Conservation (phyloP, 371 early-diverging fungal genomes). For the Sporodiniella umbellata region DNA sequence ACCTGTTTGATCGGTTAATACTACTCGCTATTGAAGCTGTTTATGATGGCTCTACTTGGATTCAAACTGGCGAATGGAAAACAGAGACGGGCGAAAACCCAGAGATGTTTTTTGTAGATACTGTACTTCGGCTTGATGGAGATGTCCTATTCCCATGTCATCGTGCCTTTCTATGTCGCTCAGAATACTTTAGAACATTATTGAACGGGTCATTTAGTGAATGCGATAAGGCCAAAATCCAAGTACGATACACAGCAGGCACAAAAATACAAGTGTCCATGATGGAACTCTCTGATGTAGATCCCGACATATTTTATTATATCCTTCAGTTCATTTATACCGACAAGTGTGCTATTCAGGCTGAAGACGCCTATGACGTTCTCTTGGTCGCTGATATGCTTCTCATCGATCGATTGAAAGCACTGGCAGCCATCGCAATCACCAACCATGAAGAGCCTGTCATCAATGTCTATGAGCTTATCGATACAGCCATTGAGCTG, state of each 20-base stretch:
- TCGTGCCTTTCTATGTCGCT: conserved; percentile 29
- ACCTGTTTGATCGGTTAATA: conserved; percentile 20
- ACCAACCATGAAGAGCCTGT: conserved; percentile 23
- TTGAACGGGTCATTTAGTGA: conserved; percentile 31
- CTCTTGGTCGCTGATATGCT: conserved; percentile 30
- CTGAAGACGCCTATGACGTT: conserved; percentile 31
- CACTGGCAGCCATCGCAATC: conserved; percentile 30
- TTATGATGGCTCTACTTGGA: not conserved
- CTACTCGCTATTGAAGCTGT: conserved; percentile 3
- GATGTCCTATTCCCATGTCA: conserved; percentile 28
- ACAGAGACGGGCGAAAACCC: not conserved
- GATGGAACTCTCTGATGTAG: conserved; percentile 20
- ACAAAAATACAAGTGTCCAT: too few relatives aligned
- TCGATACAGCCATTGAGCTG: conserved; percentile 21
- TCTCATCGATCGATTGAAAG: conserved; percentile 29
- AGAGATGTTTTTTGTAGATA: conserved; percentile 24
- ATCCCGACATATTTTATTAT: conserved; percentile 24
- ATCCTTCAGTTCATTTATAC: conserved; percentile 39
- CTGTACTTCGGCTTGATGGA: conserved; percentile 26
- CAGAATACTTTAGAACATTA: conserved; percentile 35
- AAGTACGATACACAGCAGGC: too few relatives aligned
- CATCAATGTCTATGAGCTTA: conserved; percentile 27
- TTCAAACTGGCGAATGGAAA: not conserved
- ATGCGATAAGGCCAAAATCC: conserved; percentile 1
- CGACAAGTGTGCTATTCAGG: conserved; percentile 30